phyloP scores from a whole-genome alignment of 2,329 filamentous ascomycete genomes.

The Cryphonectria parasitica region DNA sequence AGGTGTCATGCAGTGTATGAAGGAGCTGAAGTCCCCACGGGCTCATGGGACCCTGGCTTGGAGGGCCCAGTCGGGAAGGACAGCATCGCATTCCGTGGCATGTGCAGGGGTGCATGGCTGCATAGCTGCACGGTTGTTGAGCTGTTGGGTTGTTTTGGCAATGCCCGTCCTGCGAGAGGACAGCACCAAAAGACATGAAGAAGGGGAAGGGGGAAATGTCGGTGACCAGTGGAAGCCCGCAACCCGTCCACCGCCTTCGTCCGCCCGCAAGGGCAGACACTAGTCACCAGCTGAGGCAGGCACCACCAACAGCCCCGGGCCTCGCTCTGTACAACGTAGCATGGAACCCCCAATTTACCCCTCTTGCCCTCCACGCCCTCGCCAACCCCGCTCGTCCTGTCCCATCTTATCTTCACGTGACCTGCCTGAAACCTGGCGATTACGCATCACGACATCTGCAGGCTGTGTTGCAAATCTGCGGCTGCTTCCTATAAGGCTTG shows the following conservation, averaged over 20 bases:
- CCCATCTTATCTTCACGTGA: conserved; percentile 29
- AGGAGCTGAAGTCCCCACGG: background rate
- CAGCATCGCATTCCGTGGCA: too few relatives aligned
- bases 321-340: too few relatives aligned
- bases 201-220: conserved; percentile 6
- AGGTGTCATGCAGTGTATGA: background rate
- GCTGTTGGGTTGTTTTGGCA: background rate
- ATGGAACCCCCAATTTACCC: too few relatives aligned
- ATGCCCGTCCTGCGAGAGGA: background rate
- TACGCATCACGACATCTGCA: conserved; percentile 23
- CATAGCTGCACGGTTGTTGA: background rate
- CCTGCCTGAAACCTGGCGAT: conserved; percentile 9
- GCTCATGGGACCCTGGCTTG: background rate
- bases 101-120: background rate
- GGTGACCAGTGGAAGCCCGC: conserved; percentile 1
- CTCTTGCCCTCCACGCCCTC: too few relatives aligned
- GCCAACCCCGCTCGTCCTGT: too few relatives aligned
- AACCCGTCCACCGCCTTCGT: conserved; percentile 4
- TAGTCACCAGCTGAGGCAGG: too few relatives aligned
- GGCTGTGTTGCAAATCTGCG: conserved; percentile 19
- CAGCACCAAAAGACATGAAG: background rate
- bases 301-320: too few relatives aligned
- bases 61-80: background rate
- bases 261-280: background rate
- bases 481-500: conserved; percentile 4